phyloP scores from a whole-genome alignment of 2,329 filamentous ascomycete species.

The Shiraia sp. region DNA sequence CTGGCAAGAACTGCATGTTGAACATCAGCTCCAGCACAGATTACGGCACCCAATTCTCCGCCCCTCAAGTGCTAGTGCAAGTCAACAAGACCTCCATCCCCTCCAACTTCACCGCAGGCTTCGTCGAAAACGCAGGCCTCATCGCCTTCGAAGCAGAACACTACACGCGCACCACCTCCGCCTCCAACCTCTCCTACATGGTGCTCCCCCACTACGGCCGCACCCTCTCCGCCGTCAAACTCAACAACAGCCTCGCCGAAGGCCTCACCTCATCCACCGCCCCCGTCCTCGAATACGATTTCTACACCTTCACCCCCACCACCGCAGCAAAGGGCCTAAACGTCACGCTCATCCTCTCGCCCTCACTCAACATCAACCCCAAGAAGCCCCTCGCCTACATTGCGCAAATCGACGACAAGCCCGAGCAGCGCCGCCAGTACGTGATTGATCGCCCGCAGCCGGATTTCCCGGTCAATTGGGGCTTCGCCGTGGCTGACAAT shows the following conservation, averaged over 20 bases:
- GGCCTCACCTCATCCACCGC: slow-evolving; percentile 31
- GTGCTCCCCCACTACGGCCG: slow-evolving; percentile 42
- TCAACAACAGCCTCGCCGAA: slow-evolving; percentile 31
- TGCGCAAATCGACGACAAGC: slow-evolving; percentile 51
- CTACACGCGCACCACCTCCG: slow-evolving; percentile 37
- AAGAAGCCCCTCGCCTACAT: slow-evolving; percentile 55
- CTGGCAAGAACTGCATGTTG: slow-evolving; percentile 32
- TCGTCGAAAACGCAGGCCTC: slow-evolving; percentile 41
- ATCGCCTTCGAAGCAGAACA: slow-evolving; percentile 45
- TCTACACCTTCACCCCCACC: slow-evolving; percentile 41
- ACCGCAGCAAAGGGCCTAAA: slow-evolving; percentile 38
- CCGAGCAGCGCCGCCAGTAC: slow-evolving; percentile 46
- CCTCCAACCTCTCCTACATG: slow-evolving; percentile 31
- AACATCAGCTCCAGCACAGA: slow-evolving; percentile 39
- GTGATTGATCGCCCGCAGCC: slow-evolving; percentile 48
- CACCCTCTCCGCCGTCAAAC: slow-evolving; percentile 41
- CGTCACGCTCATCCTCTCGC: slow-evolving; percentile 48
- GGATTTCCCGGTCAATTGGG: slow-evolving; percentile 54
- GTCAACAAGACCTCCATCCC: slow-evolving; percentile 42
- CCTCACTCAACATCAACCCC: slow-evolving; percentile 57
- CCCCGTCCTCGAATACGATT: slow-evolving; percentile 43
- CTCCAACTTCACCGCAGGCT: slow-evolving; percentile 35
- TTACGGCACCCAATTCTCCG: slow-evolving; percentile 44
- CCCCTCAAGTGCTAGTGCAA: slow-evolving; percentile 35
- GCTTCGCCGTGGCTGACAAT: slow-evolving; percentile 53